Conservation (phyloP, 108 stramenopile species). For the Fistulifera solaris region DNA sequence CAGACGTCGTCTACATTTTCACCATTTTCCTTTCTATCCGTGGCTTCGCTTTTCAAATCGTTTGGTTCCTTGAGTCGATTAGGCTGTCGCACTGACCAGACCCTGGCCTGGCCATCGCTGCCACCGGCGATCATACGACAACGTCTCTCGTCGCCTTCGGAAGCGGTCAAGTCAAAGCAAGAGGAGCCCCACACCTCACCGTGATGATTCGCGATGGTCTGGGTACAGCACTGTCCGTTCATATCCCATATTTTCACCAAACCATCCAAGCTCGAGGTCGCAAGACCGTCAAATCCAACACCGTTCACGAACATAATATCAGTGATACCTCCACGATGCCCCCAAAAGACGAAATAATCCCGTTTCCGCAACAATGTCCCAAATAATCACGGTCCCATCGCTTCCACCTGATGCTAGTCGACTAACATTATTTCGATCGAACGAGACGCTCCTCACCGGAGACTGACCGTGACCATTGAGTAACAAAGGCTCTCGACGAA, state of each 20-base stretch:
- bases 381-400: slow-evolving; percentile 87
- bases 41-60: neutral
- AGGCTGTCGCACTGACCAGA: slow-evolving; percentile 56
- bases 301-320: slow-evolving; percentile 65
- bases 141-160: slow-evolving; percentile 16
- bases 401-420: slow-evolving; percentile 73
- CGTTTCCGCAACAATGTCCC: slow-evolving; percentile 91
- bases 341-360: slow-evolving; percentile 88
- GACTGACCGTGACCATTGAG: slow-evolving; percentile 75
- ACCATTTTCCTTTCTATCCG: neutral
- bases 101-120: slow-evolving; percentile 81
- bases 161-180: slow-evolving; percentile 18
- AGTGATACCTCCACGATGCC: slow-evolving; percentile 88
- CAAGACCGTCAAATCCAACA: slow-evolving; percentile 45
- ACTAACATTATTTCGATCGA: slow-evolving; percentile 29
- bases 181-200: slow-evolving; percentile 65
- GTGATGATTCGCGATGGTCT: slow-evolving; percentile 92
- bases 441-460: slow-evolving; percentile 53
- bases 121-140: slow-evolving; percentile 83
- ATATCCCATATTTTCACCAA: slow-evolving; percentile 98
- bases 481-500: slow-evolving; percentile 56
- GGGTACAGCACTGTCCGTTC: slow-evolving; percentile 88
- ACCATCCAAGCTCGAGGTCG: slow-evolving; percentile 87
- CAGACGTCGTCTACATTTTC: slow-evolving; percentile 44
- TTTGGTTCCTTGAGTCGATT: slow-evolving; percentile 9